phyloP scores from a whole-genome alignment of 441 rosid genomes.

The Theobroma grandiflorum region DNA sequence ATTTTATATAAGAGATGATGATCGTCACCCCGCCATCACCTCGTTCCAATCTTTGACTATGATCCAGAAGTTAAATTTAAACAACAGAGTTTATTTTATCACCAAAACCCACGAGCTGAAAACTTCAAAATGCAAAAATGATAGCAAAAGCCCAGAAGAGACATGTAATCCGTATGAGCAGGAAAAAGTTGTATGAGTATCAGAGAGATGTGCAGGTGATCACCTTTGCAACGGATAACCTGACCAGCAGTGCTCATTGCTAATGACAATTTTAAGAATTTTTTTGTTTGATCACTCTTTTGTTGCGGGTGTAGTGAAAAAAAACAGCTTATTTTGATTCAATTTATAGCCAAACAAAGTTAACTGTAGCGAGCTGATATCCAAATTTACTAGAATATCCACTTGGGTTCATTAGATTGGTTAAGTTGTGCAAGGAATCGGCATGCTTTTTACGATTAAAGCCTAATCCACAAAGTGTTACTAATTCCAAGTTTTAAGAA shows the following conservation, averaged over 20 bases:
- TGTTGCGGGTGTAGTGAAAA: background rate
- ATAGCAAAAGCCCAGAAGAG: no score
- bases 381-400: background rate
- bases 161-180: no score
- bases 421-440: background rate
- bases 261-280: background rate
- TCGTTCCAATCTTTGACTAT: no score
- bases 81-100: no score
- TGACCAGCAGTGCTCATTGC: conserved; percentile 62
- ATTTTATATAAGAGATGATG: no score
- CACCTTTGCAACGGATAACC: conserved; percentile 76
- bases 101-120: no score
- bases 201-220: background rate
- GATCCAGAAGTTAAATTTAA: no score
- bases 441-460: no score
- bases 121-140: no score
- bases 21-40: no score
- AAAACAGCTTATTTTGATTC: background rate
- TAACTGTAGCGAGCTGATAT: background rate
- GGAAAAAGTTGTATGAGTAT: background rate
- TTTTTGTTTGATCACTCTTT: background rate
- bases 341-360: background rate
- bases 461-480: no score
- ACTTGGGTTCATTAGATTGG: background rate
- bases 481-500: no score